Percentiles rank a stretch among this genome's conserved stretches.
Evolutionary conservation across 1,139 yeast species (phyloP).

Genomic region (Suhomyces taliae): DNA sequence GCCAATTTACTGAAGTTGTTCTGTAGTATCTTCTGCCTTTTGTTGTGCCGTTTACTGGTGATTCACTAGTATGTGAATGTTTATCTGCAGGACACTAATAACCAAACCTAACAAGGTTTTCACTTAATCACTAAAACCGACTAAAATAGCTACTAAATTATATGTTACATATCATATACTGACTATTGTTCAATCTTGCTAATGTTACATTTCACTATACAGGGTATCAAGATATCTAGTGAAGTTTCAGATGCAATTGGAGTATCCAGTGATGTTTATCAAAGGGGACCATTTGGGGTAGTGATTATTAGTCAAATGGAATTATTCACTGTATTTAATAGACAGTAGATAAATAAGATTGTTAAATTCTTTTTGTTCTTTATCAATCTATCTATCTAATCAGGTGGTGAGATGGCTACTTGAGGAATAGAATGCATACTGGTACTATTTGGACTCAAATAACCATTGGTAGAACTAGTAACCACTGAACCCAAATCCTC

Average conservation of each 20-base stretch:
- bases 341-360: too few species aligned
- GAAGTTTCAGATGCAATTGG: neutral
- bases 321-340: too few species aligned
- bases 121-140: too few species aligned
- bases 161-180: too few species aligned
- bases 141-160: too few species aligned
- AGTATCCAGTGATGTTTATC: neutral
- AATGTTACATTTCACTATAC: neutral
- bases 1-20: too few species aligned
- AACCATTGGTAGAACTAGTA: constrained; percentile 11
- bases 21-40: too few species aligned
- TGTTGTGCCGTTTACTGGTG: too few species aligned
- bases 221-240: neutral
- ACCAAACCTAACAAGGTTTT: too few species aligned
- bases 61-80: too few species aligned
- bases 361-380: neutral
- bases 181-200: too few species aligned
- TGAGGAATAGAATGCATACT: constrained; percentile 23
- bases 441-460: constrained; percentile 16
- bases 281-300: neutral
- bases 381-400: constrained; percentile 11
- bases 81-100: neutral
- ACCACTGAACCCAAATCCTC: constrained; percentile 4
- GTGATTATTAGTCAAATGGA: too few species aligned
- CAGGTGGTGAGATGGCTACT: constrained; percentile 44